Percentiles rank a stretch among this genome's conserved stretches.
Conservation (phyloP, 2,329 filamentous ascomycete genomes). For the Lomentospora prolificans region DNA sequence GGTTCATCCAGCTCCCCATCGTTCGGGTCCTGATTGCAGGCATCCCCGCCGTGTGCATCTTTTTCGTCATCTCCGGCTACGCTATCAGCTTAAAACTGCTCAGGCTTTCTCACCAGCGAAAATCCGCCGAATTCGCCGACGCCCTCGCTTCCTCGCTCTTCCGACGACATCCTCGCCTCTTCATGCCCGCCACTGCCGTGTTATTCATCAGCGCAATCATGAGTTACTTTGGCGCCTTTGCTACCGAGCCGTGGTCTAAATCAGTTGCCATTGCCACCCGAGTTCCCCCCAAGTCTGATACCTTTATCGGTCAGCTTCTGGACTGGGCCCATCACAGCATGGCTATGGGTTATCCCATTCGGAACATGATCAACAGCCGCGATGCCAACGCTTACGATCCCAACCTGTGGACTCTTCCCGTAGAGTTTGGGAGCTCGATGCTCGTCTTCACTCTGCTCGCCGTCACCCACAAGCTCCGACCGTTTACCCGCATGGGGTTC, state of each 20-base stretch:
- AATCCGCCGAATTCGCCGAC: conserved; percentile 30
- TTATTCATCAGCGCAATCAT: conserved; percentile 28
- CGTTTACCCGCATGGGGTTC: conserved; percentile 44
- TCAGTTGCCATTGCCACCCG: conserved; percentile 5
- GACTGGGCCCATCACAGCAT: background rate
- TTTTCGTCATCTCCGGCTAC: conserved; percentile 50
- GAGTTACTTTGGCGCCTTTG: conserved; percentile 1
- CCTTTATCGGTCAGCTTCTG: background rate
- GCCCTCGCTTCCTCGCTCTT: conserved; percentile 37
- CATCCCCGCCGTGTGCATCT: conserved; percentile 46
- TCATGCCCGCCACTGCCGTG: conserved; percentile 41
- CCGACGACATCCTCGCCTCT: conserved; percentile 39
- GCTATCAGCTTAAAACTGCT: conserved; percentile 42
- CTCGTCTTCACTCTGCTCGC: conserved; percentile 51
- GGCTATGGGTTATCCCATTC: conserved; percentile 1
- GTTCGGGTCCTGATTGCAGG: conserved; percentile 52
- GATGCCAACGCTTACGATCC: conserved; percentile 39
- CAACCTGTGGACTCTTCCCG: conserved; percentile 54
- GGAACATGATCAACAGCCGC: conserved; percentile 6
- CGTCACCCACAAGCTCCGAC: conserved; percentile 35
- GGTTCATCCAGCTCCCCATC: conserved; percentile 40
- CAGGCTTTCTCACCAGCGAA: conserved; percentile 32
- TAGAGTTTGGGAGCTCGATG: conserved; percentile 55
- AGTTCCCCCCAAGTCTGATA: background rate
- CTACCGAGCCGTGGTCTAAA: conserved; percentile 5